Evolutionary conservation across 2,329 filamentous ascomycete species (phyloP), one percentile per base, ranked within the genome.

Genomic region (Calonectria montana): DNA sequence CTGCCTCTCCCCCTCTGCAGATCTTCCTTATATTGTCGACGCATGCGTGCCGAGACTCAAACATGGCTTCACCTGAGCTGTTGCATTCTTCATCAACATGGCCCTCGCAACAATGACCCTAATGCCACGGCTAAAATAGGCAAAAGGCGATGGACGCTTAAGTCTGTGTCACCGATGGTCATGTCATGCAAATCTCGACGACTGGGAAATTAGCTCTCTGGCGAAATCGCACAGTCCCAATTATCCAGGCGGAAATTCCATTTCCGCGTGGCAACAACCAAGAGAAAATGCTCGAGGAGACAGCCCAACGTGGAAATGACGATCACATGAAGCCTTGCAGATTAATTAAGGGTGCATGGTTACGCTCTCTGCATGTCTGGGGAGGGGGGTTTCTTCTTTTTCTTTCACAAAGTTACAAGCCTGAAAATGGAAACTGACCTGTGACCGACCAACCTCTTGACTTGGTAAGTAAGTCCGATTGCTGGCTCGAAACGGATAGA

Each of bases 1-100:
- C 48, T 15, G 35, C 31, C 37, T 31, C 35, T 9, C n/a, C 27
- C 23, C 35, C 57, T 61, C 23, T 27, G 31, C 43, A 61, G 55
- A 50, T 53, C 57, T 61, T 41, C 23, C 59, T 57, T 53, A 67
- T 57, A 67, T 57, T 31, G 41, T 48, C 21, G n/a, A 61, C 37
- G 37, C 31, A 37, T 62, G 53, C 65, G 35, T n/a, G 18, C 21
- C 43, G 13, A 23, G 65, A 43, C 23, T 62, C 37, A 23, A 41
- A 37, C 65, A 16, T 21, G 29, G 15, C 29, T 61, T 67, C 55
- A 61, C 53, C 65, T 67, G 65, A 41, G 57, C 25, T 25, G 65
- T 67, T 50, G 65, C 53, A 67, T 55, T 50, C 45, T 16, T 13
- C 3, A 12, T 47, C 13, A 27, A 43, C 47, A 41, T 37, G 39